Base-by-base conservation (phyloP, 106 monocot genomes). In the Dendrobium nobile region DNA sequence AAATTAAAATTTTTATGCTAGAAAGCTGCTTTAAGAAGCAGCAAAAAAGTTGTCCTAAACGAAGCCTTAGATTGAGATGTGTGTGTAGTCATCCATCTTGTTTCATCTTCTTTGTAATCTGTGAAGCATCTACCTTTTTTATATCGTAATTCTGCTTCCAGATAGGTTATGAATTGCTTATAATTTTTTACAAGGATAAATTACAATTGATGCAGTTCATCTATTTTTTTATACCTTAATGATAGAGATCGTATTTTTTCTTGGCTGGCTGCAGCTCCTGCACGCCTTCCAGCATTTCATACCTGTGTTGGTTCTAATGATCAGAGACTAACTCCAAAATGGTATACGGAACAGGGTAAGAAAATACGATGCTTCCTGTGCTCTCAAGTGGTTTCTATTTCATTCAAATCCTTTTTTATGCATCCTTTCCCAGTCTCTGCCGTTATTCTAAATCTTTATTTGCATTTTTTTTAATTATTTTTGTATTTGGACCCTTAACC, bases 281-380 rank as follows among this genome's bases (percentile, higher is more conserved):
- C 94, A 54, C 86, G 92, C 11, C 89, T 98, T 54, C 97, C 97
- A 41, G 81, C 82, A 79, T 98, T 98, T 88, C 97, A 98, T 80
- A 94, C 97, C 68, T 98, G 97, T 78, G 94, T 98, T 48, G 97
- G 94, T 82, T 86, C 92, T 45, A 85, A 87, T 83, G 94, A 94
- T n/a, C 91, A 98, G 75, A 91, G 82, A 79, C 80, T 98, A 47
- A 94, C 94, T 26, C 88, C 88, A 77, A 91, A 92, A 75, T 98
- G 97, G 97, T 98, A 98, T 68, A 87, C 56, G 75, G 97, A 98
- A 5, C 85, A 94, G 81, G 97, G 97, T 98, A 92, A 78, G 44
- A 24, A 80, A 81, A 67, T 47, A 45, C 75, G 55, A 5, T 9
- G 9, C 26, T 22, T 43, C 41, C 15, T 24, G 48, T 48, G 9